Evolutionary conservation across 108 stramenopile species (phyloP), one percentile per base, ranked within the genome.

Genomic region (Licmophora abbreviata): DNA sequence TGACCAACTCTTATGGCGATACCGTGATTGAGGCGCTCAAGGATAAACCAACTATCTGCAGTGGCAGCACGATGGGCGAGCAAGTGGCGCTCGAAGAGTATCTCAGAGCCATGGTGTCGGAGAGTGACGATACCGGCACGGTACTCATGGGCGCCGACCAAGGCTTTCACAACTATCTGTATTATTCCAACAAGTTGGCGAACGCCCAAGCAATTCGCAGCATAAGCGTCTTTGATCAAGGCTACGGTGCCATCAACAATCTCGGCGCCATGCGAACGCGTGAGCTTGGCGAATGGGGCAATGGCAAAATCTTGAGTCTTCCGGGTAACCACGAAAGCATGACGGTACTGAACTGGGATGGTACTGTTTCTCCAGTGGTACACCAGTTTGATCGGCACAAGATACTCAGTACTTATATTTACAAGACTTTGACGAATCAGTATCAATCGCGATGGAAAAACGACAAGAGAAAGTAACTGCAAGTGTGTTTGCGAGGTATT

Each of bases 321-420:
- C 1, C n/a, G n/a, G 38, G 15, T 32, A 10, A 44, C n/a, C 14
- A 48, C 28, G 9, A 35, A 38, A 28, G 28, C 27, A 41, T 53
- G 29, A 41, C 29, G 5, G 61, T 76, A 5, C 30, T 53, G 11
- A 76, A 76, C 37, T 76, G 74, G 74, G 74, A 76, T 44, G 69
- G 66, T 3, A 59, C 49, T 8, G 23, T 46, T 20, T 54, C 56
- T 46, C 71, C 74, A 17, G 64, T 80, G 5, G 64, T 71, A 14
- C 79, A 80, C 53, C 79, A 80, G 48, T 80, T 66, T 66, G 79
- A 80, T 62, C 66, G 74, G 38, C 63, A 76, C 51, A 43, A 61
- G 11, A 41, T 43, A 18, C 37, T 76, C 22, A 51, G 51, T 3
- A 35, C 33, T 12, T 58, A 48, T 26, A 33, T 63, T 15, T 45